phyloP scores from a whole-genome alignment of 1,139 yeast genomes.

The Geotrichum australiense region DNA sequence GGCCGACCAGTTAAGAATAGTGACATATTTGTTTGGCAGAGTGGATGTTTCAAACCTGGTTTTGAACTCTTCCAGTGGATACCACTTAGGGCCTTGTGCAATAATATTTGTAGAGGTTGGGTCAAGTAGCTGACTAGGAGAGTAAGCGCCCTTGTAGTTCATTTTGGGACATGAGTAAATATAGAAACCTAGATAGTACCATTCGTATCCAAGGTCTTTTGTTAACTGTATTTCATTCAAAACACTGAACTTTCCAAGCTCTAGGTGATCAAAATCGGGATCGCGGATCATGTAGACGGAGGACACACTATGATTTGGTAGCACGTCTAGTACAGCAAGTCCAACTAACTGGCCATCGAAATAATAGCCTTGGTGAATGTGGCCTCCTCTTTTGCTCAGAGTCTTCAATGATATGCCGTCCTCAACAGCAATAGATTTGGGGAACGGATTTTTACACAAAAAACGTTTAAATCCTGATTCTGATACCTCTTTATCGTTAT shows the following conservation, averaged over 20 bases:
- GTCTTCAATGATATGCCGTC: no score
- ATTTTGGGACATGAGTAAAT: constrained; percentile 75
- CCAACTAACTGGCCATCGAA: constrained; percentile 60
- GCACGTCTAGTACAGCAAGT: constrained; percentile 66
- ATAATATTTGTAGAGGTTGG: constrained; percentile 26
- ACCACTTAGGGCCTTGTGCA: constrained; percentile 16
- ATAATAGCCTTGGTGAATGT: constrained; percentile 73
- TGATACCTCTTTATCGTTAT: constrained; percentile 44
- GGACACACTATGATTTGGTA: constrained; percentile 64
- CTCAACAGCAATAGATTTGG: neutral
- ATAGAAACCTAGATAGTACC: constrained; percentile 66
- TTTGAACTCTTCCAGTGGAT: constrained; percentile 13
- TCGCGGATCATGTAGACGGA: constrained; percentile 89
- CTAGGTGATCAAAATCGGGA: constrained; percentile 63
- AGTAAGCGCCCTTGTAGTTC: constrained; percentile 68
- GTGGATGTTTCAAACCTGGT: constrained; percentile 7
- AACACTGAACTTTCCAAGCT: constrained; percentile 75
- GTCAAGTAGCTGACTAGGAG: constrained; percentile 34
- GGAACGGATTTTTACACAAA: constrained; percentile 9
- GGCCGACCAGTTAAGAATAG: neutral
- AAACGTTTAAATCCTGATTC: constrained; percentile 14
- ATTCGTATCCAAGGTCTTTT: constrained; percentile 36
- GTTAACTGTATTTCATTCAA: constrained; percentile 57
- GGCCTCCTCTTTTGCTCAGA: constrained; percentile 39
- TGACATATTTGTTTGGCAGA: constrained; percentile 3